Conservation (phyloP, 2,329 filamentous ascomycete species). For the Diplocarpon rosae region DNA sequence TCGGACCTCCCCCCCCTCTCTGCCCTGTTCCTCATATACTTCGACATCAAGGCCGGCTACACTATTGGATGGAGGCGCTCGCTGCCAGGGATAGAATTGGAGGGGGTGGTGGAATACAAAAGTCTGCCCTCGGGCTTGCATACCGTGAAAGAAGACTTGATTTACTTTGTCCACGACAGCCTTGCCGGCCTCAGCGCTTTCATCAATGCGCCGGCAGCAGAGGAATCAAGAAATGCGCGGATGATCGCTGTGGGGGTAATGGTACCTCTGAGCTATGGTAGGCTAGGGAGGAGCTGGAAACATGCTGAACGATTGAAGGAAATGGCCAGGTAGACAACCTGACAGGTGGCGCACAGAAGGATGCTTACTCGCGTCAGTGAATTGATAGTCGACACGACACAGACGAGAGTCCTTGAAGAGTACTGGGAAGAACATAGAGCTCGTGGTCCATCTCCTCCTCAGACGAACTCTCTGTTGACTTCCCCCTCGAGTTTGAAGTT, state of each 20-base stretch:
- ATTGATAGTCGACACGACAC: constrained; percentile 53
- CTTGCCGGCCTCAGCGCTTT: constrained; percentile 90
- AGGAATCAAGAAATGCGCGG: constrained; percentile 71
- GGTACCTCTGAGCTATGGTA: constrained; percentile 74
- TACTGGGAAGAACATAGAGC: constrained; percentile 64
- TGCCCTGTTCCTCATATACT: constrained; percentile 79
- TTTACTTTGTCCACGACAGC: constrained; percentile 82
- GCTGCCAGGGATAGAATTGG: constrained; percentile 57
- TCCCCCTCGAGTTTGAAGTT: constrained; percentile 35
- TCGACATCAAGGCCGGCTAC: constrained; percentile 86
- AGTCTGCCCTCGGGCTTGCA: constrained; percentile 89
- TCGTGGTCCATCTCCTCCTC: constrained; percentile 15
- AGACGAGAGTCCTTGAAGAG: constrained; percentile 55
- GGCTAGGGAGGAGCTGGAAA: constrained; percentile 79
- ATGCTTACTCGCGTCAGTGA: constrained; percentile 29
- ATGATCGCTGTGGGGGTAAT: constrained; percentile 89
- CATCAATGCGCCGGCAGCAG: constrained; percentile 69
- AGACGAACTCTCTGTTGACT: constrained; percentile 23
- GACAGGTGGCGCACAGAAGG: neutral
- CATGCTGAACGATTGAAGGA: constrained; percentile 68
- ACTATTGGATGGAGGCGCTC: constrained; percentile 83
- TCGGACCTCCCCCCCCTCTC: constrained; percentile 51
- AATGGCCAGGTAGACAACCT: constrained; percentile 51
- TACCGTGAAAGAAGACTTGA: constrained; percentile 75
- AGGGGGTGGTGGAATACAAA: constrained; percentile 91